Evolutionary conservation across 345 rosid genomes (phyloP).

Genomic region (Atalantia buxifolia): DNA sequence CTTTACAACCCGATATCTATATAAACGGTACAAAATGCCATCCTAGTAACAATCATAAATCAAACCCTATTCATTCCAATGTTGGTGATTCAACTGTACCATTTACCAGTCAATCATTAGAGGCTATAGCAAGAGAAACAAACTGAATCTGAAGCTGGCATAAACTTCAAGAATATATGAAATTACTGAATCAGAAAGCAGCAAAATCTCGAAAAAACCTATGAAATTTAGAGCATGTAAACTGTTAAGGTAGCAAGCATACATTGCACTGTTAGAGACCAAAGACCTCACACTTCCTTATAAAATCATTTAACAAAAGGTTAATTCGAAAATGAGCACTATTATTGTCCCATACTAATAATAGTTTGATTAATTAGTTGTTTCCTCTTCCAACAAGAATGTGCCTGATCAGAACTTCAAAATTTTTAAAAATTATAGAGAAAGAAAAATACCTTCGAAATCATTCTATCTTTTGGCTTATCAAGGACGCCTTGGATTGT

Average conservation of each 20-base stretch:
- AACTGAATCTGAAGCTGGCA: not conserved
- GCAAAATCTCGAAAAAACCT: too few species aligned
- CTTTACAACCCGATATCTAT: not conserved
- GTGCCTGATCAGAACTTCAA: not conserved
- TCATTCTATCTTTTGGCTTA: conserved; percentile 49
- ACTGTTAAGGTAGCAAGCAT: not conserved
- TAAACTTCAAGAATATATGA: not conserved
- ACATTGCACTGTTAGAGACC: not conserved
- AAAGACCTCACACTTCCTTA: not conserved
- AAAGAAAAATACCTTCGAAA: conserved; percentile 43
- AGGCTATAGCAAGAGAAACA: not conserved
- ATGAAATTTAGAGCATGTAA: not conserved
- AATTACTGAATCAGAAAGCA: not conserved
- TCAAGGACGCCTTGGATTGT: conserved; percentile 76
- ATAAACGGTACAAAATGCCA: not conserved
- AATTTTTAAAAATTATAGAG: not conserved
- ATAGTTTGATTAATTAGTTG: too few species aligned
- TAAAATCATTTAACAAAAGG: not conserved
- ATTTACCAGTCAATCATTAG: not conserved
- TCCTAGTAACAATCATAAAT: not conserved
- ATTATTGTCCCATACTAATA: too few species aligned
- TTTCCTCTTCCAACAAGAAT: not conserved
- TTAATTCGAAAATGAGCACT: not conserved
- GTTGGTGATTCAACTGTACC: not conserved
- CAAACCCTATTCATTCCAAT: not conserved